phyloP scores from a whole-genome alignment of 495 filamentous ascomycete species.

The Hyaloscypha bicolor region DNA sequence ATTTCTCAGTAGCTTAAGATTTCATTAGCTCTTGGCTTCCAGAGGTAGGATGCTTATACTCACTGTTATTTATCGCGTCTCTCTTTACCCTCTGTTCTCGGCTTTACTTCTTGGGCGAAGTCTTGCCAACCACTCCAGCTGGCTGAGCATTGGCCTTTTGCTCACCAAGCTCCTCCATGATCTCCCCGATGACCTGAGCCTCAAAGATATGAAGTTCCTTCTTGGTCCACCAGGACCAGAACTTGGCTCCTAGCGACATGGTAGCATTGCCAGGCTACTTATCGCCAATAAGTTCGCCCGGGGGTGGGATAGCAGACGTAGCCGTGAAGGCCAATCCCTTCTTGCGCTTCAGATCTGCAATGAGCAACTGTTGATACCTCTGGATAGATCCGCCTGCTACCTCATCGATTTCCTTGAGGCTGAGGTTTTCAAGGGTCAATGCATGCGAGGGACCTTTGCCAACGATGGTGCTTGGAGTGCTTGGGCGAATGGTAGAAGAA shows the following conservation, averaged over 20 bases:
- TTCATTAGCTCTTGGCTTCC: too few species aligned
- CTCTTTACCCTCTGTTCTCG: too few species aligned
- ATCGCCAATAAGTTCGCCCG: background rate
- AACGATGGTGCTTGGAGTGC: background rate
- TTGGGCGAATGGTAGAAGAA: background rate
- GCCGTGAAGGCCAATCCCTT: background rate
- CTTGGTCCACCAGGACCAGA: background rate
- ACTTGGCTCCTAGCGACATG: background rate
- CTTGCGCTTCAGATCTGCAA: background rate
- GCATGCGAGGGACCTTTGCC: background rate
- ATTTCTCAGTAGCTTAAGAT: too few species aligned
- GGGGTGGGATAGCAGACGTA: background rate
- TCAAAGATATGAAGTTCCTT: background rate
- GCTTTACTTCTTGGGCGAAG: background rate
- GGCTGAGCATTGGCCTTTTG: background rate
- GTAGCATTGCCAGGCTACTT: background rate
- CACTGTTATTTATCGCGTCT: too few species aligned
- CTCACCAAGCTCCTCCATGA: background rate
- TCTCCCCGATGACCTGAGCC: background rate
- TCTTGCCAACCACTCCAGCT: background rate
- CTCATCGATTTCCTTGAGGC: background rate
- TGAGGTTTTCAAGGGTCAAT: background rate
- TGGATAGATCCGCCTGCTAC: background rate
- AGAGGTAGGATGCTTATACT: too few species aligned
- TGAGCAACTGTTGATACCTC: background rate